Percentiles rank a stretch among this genome's conserved stretches.
Evolutionary conservation across 2,329 filamentous ascomycete species (phyloP).

Genomic region (Fusarium marasasianum): DNA sequence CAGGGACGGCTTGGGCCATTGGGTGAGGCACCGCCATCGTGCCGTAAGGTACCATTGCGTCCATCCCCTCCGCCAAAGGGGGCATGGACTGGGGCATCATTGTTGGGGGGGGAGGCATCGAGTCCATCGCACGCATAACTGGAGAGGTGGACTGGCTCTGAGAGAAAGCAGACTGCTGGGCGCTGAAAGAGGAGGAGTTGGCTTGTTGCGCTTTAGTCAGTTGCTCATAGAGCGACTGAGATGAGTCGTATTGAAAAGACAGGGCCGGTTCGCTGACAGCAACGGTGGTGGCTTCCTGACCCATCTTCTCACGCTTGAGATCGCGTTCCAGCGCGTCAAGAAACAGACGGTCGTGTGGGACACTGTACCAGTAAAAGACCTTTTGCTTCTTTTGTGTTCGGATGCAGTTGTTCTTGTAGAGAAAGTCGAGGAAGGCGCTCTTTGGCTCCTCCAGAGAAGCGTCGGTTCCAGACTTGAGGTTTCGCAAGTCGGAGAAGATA

Average conservation of each 20-base stretch:
- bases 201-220: slow-evolving; percentile 99
- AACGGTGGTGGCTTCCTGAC: slow-evolving; percentile 95
- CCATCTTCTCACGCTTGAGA: slow-evolving; percentile 99
- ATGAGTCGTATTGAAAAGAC: slow-evolving; percentile 99
- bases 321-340: slow-evolving; percentile 97
- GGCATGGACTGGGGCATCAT: slow-evolving; percentile 73
- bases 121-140: slow-evolving; percentile 88
- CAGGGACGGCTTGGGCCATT: slow-evolving; percentile 72
- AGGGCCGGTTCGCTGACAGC: slow-evolving; percentile 96
- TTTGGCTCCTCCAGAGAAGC: slow-evolving; percentile 98
- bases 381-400: slow-evolving; percentile 99
- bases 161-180: slow-evolving; percentile 74
- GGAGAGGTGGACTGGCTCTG: slow-evolving; percentile 88
- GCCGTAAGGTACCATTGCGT: slow-evolving; percentile 76
- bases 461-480: slow-evolving; percentile 97
- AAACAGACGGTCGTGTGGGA: slow-evolving; percentile 96
- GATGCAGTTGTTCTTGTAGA: slow-evolving; percentile 99
- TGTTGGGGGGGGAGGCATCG: slow-evolving; percentile 90
- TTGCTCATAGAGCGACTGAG: slow-evolving; percentile 98
- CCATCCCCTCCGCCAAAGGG: slow-evolving; percentile 71
- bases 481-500: slow-evolving; percentile 98
- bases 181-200: slow-evolving; percentile 95
- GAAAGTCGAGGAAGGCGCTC: slow-evolving; percentile 96
- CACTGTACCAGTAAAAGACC: slow-evolving; percentile 99
- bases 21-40: slow-evolving; percentile 75